Evolutionary conservation across 768 basidiomycete genomes (phyloP).

Genomic region (Leccinum disarticulatum): DNA sequence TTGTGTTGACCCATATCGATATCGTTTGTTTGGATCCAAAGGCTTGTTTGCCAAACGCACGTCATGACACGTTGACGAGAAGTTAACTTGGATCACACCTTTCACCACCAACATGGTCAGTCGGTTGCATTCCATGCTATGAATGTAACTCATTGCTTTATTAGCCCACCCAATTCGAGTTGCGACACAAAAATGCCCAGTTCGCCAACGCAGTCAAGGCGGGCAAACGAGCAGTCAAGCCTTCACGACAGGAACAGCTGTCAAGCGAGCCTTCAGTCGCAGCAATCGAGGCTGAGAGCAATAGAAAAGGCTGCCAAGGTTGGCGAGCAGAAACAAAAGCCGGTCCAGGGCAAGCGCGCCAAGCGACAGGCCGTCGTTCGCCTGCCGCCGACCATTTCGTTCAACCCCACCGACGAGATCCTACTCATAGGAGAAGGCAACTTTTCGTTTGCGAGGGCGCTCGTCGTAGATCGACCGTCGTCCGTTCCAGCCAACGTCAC

Average conservation of each 20-base stretch:
- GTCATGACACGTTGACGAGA: constrained; percentile 19
- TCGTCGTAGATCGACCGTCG: constrained; percentile 50
- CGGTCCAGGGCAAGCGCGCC: constrained; percentile 11
- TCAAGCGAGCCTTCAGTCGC: constrained; percentile 65
- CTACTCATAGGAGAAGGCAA: constrained; percentile 92
- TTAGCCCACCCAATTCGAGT: constrained; percentile 80
- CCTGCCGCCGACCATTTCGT: constrained; percentile 59
- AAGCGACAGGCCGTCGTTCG: constrained; percentile 27
- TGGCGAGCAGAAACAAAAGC: constrained; percentile 44
- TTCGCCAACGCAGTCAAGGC: constrained; percentile 71
- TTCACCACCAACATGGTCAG: constrained; percentile 33
- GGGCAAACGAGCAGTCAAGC: constrained; percentile 75
- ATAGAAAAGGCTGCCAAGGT: constrained; percentile 54
- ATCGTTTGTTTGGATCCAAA: constrained; percentile 32
- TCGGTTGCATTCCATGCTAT: neutral
- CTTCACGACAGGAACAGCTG: constrained; percentile 68
- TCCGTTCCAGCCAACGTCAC: constrained; percentile 64
- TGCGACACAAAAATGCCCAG: constrained; percentile 77
- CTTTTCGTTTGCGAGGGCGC: constrained; percentile 85
- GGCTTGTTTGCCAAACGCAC: constrained; percentile 28
- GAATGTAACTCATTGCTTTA: constrained; percentile 22
- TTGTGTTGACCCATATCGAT: constrained; percentile 44
- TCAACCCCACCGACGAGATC: constrained; percentile 61
- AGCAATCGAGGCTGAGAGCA: constrained; percentile 62
- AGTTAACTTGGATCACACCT: no score